Conservation (phyloP, 345 rosid species). For the Citrus sp. region DNA sequence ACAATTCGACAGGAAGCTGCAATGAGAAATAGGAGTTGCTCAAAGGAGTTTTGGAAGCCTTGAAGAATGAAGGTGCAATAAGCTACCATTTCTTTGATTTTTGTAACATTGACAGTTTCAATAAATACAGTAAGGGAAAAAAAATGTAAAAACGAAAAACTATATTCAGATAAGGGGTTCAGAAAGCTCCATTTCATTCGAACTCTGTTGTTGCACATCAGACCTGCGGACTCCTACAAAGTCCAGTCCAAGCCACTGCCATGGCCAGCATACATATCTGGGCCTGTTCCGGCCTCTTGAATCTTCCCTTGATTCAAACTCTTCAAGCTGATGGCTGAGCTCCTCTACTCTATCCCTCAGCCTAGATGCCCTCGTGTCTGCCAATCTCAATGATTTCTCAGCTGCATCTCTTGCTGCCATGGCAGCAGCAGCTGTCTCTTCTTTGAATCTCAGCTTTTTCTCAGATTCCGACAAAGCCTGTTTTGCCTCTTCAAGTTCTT, state of each 20-base stretch:
- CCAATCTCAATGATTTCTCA: conserved; percentile 82
- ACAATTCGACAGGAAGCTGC: background rate
- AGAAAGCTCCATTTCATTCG: conserved; percentile 97
- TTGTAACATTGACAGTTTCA: conserved; percentile 9
- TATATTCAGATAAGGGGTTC: conserved; percentile 75
- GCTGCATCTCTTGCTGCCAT: conserved; percentile 99
- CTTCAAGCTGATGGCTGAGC: conserved; percentile 80
- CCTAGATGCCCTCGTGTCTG: conserved; percentile 83
- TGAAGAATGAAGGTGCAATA: conserved; percentile 15
- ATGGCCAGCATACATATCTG: conserved; percentile 94
- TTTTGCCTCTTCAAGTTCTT: conserved; percentile 88
- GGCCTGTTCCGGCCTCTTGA: conserved; percentile 41
- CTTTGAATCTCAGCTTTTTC: conserved; percentile 90
- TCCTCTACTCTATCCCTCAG: conserved; percentile 92
- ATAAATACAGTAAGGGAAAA: conserved; percentile 15
- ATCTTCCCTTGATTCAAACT: conserved; percentile 68
- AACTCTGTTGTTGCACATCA: conserved; percentile 46
- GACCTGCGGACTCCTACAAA: conserved; percentile 60
- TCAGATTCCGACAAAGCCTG: conserved; percentile 68
- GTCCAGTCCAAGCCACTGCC: conserved; percentile 98
- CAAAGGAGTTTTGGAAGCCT: background rate
- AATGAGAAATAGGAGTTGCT: background rate
- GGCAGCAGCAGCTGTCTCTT: conserved; percentile 94
- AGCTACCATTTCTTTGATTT: conserved; percentile 16
- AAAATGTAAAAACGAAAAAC: background rate